phyloP scores from a whole-genome alignment of 352 stramenopile species.

The Phytophthora sp. region DNA sequence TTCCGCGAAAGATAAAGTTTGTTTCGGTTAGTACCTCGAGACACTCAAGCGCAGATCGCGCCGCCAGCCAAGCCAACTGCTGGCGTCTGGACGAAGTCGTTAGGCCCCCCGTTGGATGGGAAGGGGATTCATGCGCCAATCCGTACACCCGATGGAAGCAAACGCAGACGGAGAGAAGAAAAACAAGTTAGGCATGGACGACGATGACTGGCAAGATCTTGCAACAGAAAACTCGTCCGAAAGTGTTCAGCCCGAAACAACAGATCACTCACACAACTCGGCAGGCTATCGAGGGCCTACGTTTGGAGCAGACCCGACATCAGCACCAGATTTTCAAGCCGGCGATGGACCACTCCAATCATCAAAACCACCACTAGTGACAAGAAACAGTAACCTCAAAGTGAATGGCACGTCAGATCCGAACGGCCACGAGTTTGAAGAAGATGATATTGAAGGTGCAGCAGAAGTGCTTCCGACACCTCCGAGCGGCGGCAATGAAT shows the following conservation, averaged over 20 bases:
- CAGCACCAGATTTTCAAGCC: constrained; percentile 20
- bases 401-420: constrained; percentile 18
- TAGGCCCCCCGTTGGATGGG: constrained; percentile 36
- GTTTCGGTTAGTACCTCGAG: constrained; percentile 4
- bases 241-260: constrained; percentile 12
- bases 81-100: constrained; percentile 10
- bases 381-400: constrained; percentile 19
- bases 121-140: constrained; percentile 67
- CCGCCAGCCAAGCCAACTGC: constrained; percentile 3
- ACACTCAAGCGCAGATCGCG: constrained; percentile 4
- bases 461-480: constrained; percentile 19
- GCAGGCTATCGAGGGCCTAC: constrained; percentile 10
- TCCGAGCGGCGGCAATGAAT: constrained; percentile 1
- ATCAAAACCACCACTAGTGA: constrained; percentile 8
- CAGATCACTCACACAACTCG: background rate
- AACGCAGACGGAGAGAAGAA: constrained; percentile 15
- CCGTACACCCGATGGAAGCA: constrained; percentile 68
- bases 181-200: constrained; percentile 21
- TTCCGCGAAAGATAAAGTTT: constrained; percentile 11
- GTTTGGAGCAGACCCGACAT: constrained; percentile 8
- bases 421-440: constrained; percentile 12
- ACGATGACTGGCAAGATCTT: constrained; percentile 33
- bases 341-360: background rate
- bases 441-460: constrained; percentile 23
- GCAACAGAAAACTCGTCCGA: constrained; percentile 39